phyloP scores from a whole-genome alignment of 148 eudicot genomes.

The Cornus controversa region DNA sequence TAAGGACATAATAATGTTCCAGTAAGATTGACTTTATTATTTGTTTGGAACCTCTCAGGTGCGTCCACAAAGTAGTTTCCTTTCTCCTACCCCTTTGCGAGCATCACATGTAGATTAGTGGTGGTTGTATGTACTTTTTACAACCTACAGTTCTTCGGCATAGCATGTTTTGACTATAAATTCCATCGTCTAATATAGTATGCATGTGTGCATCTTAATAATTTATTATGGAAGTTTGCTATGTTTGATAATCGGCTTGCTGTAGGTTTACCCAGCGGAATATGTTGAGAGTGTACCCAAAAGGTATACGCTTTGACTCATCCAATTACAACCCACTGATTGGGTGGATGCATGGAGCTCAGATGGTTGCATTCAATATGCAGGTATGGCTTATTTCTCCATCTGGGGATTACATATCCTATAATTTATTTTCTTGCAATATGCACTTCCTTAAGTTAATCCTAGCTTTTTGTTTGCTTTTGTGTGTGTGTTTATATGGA shows the following conservation, averaged over 20 bases:
- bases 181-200: background rate
- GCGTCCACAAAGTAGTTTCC: background rate
- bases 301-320: conserved; percentile 74
- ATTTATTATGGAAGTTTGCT: background rate
- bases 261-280: conserved; percentile 78
- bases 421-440: background rate
- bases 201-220: conserved; percentile 1
- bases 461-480: background rate
- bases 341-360: conserved; percentile 93
- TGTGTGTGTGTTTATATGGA: background rate
- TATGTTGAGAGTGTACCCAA: conserved; percentile 77
- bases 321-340: conserved; percentile 78
- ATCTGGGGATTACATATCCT: background rate
- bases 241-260: conserved; percentile 14
- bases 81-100: background rate
- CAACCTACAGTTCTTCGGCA: background rate
- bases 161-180: background rate
- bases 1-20: background rate
- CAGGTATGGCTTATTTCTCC: conserved; percentile 42
- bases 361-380: conserved; percentile 95
- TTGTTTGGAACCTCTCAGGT: background rate
- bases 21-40: background rate
- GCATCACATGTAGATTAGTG: background rate
- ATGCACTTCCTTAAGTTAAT: background rate
- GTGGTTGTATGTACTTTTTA: background rate